Evolutionary conservation across 768 basidiomycete species (phyloP), one percentile per base, ranked within the genome.

Genomic region (Trametes elegans): DNA sequence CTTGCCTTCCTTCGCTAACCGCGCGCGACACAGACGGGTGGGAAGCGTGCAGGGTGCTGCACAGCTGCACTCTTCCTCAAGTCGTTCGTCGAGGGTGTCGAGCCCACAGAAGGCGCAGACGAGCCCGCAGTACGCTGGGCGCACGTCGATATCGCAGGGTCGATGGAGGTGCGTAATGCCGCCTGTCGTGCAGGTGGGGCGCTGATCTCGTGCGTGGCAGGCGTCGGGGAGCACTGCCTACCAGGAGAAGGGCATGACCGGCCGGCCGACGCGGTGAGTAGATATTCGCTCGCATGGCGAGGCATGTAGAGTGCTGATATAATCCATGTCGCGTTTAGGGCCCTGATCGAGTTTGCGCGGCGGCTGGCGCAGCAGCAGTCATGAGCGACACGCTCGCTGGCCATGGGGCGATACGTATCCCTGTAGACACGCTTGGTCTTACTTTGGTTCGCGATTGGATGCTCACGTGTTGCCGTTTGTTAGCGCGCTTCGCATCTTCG

Each of bases 51-150:
- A 8, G 92, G 90, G 31, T 75, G 82, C 49, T 84, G 81, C 71
- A 94, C 92, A 1, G 93, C 92, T 2, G 91, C 92, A 2, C 73
- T 93, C 18, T 95, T 95, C 84, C 75, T 95, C 53, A 90, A 90
- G 72, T 77, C 84, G 3, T 92, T 92, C 61, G 88, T 88, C 1
- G 79, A 87, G 23, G 90, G 88, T 3, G 81, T 85, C 52, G 86
- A 90, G 64, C 73, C 77, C 2, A 78, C 80, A 63, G 77, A 82
- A 11, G 84, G 81, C 39, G 64, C 76, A 53, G 77, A 76, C 13
- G 62, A 63, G 26, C 75, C 81, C 5, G 68, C 72, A 11, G 71
- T 91, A 61, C 81, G 83, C 57, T 95, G 92, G 90, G 93, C 92
- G 0, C 93, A 94, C 68, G 71, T 93, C 38, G 93, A 95, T 64